A percentile compares a stretch with the other conserved stretches of the same genome.
These are phyloP conservation scores for Lodderomyces pseudojiufengensis DNA, from an alignment of 1,139 yeast species.

Conservation along the genomic window DNA sequence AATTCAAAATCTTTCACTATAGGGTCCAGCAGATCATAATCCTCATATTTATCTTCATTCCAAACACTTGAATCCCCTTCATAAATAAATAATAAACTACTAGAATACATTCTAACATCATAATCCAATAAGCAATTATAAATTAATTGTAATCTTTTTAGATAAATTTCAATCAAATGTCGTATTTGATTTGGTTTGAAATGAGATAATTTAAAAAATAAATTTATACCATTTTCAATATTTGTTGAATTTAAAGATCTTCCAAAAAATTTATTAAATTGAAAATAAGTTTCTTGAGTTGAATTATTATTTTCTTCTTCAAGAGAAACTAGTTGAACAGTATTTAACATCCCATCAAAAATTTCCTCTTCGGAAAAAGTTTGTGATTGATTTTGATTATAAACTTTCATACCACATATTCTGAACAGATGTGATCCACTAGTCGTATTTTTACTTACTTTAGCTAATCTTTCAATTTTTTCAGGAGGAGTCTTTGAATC, in stretches of 20 bases:
- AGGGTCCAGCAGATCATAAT: constrained; percentile 35
- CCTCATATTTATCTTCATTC: constrained; percentile 25
- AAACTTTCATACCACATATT: constrained; percentile 84
- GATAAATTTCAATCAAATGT: constrained; percentile 37
- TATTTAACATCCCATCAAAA: constrained; percentile 18
- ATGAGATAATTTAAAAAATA: constrained; percentile 28
- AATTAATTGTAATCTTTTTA: constrained; percentile 58
- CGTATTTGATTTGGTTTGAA: constrained; percentile 14
- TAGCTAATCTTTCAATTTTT: constrained; percentile 55
- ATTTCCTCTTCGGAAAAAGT: constrained; percentile 9
- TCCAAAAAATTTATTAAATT: constrained; percentile 70
- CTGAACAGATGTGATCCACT: constrained; percentile 73
- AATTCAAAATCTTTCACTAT: constrained; percentile 27
- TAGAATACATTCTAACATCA: constrained; percentile 68
- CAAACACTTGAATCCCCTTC: constrained; percentile 63
- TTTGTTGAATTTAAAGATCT: constrained; percentile 47
- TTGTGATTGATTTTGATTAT: constrained; percentile 16
- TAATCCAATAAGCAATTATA: constrained; percentile 58
- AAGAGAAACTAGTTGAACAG: too few species aligned
- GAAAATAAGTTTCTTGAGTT: constrained; percentile 40
- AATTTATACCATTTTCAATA: constrained; percentile 45
- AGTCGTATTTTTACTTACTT: constrained; percentile 70
- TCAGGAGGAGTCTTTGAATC: constrained; percentile 49
- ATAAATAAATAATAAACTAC: constrained; percentile 69
- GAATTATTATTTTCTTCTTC: too few species aligned